Percentiles rank a stretch among this genome's conserved stretches.
Evolutionary conservation across 1,284 basidiomycete genomes (phyloP).

Genomic region (Fistulina hepatica): DNA sequence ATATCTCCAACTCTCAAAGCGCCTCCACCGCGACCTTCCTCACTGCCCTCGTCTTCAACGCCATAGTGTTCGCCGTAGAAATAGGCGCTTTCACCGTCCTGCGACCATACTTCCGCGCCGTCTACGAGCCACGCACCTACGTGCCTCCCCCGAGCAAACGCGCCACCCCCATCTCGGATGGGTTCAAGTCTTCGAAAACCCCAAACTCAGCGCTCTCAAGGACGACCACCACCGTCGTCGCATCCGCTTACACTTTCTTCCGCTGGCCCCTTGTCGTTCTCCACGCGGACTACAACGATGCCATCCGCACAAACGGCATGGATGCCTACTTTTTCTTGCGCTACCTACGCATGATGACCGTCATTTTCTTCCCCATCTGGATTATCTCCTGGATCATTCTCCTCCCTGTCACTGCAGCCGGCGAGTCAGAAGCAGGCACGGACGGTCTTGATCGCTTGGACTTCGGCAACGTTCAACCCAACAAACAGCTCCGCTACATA

Average conservation of each 20-base stretch:
- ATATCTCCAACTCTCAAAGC: slow-evolving; percentile 24
- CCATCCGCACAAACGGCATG: slow-evolving; percentile 70
- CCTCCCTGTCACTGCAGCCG: background rate
- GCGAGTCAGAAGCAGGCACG: background rate
- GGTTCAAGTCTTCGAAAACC: background rate
- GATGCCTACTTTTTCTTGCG: slow-evolving; percentile 94
- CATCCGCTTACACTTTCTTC: slow-evolving; percentile 24
- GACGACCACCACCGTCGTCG: background rate
- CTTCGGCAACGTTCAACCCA: slow-evolving; percentile 64
- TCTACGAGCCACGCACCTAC: slow-evolving; percentile 75
- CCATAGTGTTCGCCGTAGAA: slow-evolving; percentile 54
- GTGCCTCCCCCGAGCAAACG: slow-evolving; percentile 30
- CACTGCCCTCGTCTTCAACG: slow-evolving; percentile 69
- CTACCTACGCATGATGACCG: slow-evolving; percentile 74
- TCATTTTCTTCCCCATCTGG: slow-evolving; percentile 78
- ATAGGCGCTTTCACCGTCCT: slow-evolving; percentile 61
- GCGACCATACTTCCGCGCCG: slow-evolving; percentile 57
- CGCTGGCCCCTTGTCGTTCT: slow-evolving; percentile 52
- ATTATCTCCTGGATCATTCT: slow-evolving; percentile 20
- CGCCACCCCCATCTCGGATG: background rate
- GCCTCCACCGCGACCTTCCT: slow-evolving; percentile 58
- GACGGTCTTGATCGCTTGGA: slow-evolving; percentile 55
- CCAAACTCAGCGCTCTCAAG: background rate
- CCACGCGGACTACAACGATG: slow-evolving; percentile 47
- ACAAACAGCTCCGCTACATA: slow-evolving; percentile 50